Base-by-base conservation (phyloP, 805 yeast genomes). In the Myxozyma neotropica region DNA sequence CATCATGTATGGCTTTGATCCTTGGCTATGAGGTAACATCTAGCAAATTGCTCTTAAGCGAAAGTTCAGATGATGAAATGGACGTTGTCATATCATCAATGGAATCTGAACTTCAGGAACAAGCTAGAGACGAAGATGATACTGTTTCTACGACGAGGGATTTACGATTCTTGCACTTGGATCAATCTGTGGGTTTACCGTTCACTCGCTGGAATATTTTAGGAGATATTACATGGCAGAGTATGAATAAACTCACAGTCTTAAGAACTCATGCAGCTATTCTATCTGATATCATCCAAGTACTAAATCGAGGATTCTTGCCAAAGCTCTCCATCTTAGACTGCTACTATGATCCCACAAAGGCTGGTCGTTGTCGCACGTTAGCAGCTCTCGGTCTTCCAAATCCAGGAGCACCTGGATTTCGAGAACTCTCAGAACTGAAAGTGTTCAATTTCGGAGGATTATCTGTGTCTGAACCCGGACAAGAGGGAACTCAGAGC, bases 361-460 rank as follows among this genome's bases (percentile, higher is more conserved):
- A 55, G n/a, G 36, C 33, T 10, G 50, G 50, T 26, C 26, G 55
- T 19, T 55, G 59, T 42, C 39, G 51, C 12, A 43, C 51, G 12
- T 24, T 55, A 19, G 17, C 39, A 21, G 27, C 31, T 6, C 15
- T 31, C 12, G 19, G n/a, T 10, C 26, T 55, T 26, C 58, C 53
- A 3, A 19, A n/a, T 8, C 46, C 44, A 26, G 50, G 21, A 15
- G 29, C 31, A 12, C 21, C 55, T 17, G 50, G 43, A 17, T 49
- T 33, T 33, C 17, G 39, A 21, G n/a, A 45, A n/a, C 33, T 55
- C 10, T 3, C 33, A n/a, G 36, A 33, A 7, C 27, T 55, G 17
- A 35, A 50, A 29, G 40, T 55, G 3, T 55, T 55, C 33, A 55
- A 55, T 35, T 33, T 55, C 19, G 59, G 59, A 17, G 59, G 59